Conservation (phyloP, 1,284 basidiomycete species). For the Cryptococcus wingfieldii region DNA sequence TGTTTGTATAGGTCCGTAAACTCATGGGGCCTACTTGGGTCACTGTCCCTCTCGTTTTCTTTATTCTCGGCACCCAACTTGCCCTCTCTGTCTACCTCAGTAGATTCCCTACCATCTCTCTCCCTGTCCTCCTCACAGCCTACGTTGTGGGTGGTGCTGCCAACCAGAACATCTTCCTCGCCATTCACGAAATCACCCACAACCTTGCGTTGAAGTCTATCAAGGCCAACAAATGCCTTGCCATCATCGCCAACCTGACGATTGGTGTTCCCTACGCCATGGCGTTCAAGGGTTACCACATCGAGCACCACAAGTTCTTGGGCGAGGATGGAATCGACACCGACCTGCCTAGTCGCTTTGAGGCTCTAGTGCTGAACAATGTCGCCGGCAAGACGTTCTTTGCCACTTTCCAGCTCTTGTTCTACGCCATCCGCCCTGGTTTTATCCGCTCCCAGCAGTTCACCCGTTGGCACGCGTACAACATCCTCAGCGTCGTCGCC, state of each 20-base stretch:
- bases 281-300: slow-evolving; percentile 95
- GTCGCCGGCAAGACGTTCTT: slow-evolving; percentile 98
- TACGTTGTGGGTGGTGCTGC: slow-evolving; percentile 89
- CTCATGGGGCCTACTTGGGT: slow-evolving; percentile 91
- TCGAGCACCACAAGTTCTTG: slow-evolving; percentile 89
- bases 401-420: slow-evolving; percentile 95
- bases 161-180: slow-evolving; percentile 95
- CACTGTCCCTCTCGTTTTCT: slow-evolving; percentile 80
- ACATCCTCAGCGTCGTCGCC: slow-evolving; percentile 64
- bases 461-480: slow-evolving; percentile 79
- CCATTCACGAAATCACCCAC: slow-evolving; percentile 98
- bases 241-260: slow-evolving; percentile 85
- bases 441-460: slow-evolving; percentile 79
- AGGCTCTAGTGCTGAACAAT: slow-evolving; percentile 83
- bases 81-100: slow-evolving; percentile 62
- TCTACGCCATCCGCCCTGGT: slow-evolving; percentile 95
- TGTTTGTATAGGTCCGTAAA: slow-evolving; percentile 64
- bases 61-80: slow-evolving; percentile 76
- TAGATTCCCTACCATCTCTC: slow-evolving; percentile 63
- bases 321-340: slow-evolving; percentile 95
- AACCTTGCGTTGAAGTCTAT: slow-evolving; percentile 89
- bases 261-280: slow-evolving; percentile 94
- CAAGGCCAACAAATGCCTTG: slow-evolving; percentile 75
- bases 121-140: slow-evolving; percentile 68
- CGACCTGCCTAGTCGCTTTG: slow-evolving; percentile 81